Percentiles rank a stretch among this genome's conserved stretches.
Conservation (phyloP, 2,329 filamentous ascomycete genomes). For the Pseudocercospora fuligena region DNA sequence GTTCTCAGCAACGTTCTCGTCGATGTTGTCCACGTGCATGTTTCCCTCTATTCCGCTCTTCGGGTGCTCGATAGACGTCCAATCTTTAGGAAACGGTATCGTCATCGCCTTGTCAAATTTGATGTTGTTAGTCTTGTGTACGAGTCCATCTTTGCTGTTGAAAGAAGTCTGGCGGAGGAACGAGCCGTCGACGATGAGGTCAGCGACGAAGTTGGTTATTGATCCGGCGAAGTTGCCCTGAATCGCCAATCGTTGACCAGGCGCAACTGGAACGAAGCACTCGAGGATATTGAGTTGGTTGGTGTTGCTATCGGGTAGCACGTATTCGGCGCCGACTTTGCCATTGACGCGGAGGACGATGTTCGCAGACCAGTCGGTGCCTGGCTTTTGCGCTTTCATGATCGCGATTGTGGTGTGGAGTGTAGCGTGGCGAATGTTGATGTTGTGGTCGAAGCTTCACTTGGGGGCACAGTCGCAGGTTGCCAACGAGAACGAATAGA, state of each 20-base stretch:
- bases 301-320: slow-evolving; percentile 33
- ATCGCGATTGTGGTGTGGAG: slow-evolving; percentile 1
- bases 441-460: neutral
- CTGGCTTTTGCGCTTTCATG: slow-evolving; percentile 46
- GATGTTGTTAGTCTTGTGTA: slow-evolving; percentile 18
- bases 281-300: slow-evolving; percentile 37
- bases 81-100: slow-evolving; percentile 17
- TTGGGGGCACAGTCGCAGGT: neutral
- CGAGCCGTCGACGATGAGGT: slow-evolving; percentile 47
- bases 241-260: slow-evolving; percentile 41
- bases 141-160: slow-evolving; percentile 25
- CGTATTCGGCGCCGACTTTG: slow-evolving; percentile 41
- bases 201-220: slow-evolving; percentile 39
- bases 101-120: slow-evolving; percentile 29
- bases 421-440: slow-evolving; percentile 1
- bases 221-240: slow-evolving; percentile 41
- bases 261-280: slow-evolving; percentile 45
- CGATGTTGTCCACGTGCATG: slow-evolving; percentile 23
- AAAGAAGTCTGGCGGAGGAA: slow-evolving; percentile 33
- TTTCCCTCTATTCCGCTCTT: slow-evolving; percentile 31
- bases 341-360: slow-evolving; percentile 36
- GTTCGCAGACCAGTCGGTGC: slow-evolving; percentile 42
- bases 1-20: neutral
- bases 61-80: slow-evolving; percentile 20
- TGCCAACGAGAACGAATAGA: neutral